Conservation (phyloP, 2,329 filamentous ascomycete genomes). For the Hymenoscyphus scutula region DNA sequence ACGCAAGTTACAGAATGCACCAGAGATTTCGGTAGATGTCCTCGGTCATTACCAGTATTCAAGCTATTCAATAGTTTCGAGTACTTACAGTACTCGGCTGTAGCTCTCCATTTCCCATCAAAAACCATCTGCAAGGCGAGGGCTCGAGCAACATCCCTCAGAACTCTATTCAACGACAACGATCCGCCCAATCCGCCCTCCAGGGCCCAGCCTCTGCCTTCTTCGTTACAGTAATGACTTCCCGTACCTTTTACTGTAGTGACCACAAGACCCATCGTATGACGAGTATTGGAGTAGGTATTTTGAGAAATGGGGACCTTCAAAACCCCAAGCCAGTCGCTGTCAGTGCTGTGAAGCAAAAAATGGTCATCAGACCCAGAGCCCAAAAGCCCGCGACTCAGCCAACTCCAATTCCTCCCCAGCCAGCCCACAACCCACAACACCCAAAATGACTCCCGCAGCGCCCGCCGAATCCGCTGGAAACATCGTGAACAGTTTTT, state of each 20-base stretch:
- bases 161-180: neutral
- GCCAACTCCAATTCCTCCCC: neutral
- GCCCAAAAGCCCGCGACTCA: conserved; percentile 12
- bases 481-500: conserved; percentile 15
- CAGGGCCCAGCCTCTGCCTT: neutral
- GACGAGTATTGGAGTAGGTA: too few species aligned
- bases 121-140: neutral
- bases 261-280: neutral
- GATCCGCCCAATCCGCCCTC: neutral
- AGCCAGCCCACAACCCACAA: too few species aligned
- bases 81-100: neutral
- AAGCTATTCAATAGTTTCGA: too few species aligned
- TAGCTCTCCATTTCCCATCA: neutral
- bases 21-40: too few species aligned
- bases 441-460: neutral
- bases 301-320: neutral
- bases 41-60: too few species aligned
- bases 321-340: neutral
- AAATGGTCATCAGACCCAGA: conserved; percentile 16
- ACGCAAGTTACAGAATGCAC: neutral
- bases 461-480: conserved; percentile 21
- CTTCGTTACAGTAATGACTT: too few species aligned
- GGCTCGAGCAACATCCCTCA: neutral
- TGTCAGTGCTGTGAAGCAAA: neutral
- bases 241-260: neutral